phyloP scores from a whole-genome alignment of 306 rosid species.

The Quercus variabilis region DNA sequence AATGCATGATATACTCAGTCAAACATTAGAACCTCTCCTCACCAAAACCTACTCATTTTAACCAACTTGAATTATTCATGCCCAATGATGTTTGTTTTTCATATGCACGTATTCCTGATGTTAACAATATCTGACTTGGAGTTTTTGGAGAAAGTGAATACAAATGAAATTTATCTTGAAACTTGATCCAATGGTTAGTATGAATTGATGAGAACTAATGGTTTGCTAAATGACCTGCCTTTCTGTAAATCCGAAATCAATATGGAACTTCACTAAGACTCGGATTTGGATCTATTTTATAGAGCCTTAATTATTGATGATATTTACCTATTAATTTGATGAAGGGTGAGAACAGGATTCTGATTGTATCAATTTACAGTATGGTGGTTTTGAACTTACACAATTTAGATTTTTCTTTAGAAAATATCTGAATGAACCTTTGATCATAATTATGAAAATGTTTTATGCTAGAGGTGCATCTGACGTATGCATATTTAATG shows the following conservation, averaged over 20 bases:
- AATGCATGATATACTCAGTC: neutral
- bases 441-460: conserved; percentile 1
- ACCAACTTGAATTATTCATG: neutral
- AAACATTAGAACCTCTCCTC: neutral
- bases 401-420: neutral
- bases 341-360: neutral
- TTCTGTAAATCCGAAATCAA: neutral
- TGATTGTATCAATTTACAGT: neutral
- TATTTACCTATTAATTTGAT: neutral
- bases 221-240: neutral
- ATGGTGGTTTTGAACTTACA: neutral
- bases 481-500: conserved; percentile 33
- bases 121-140: neutral
- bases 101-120: neutral
- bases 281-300: neutral
- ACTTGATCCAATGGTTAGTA: neutral
- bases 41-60: neutral
- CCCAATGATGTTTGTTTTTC: neutral
- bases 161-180: neutral
- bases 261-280: neutral
- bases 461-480: conserved; percentile 11
- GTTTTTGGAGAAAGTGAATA: neutral
- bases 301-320: neutral
- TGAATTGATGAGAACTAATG: neutral
- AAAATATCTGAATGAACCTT: conserved; percentile 14